phyloP scores from a whole-genome alignment of 1,284 basidiomycete genomes.

The Meripilus lineatus region DNA sequence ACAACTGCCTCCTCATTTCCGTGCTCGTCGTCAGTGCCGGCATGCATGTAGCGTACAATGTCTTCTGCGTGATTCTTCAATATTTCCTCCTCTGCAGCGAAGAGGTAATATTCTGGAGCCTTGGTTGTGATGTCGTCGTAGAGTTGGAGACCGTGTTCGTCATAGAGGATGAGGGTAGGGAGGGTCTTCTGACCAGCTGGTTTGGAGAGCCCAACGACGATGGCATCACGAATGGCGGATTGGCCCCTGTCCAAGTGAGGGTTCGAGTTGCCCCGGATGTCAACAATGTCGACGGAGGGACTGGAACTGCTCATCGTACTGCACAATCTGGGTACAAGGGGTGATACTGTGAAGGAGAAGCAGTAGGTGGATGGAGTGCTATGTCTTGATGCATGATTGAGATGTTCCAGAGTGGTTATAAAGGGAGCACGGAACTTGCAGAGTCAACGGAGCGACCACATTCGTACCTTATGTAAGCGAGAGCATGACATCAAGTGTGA shows the following conservation, averaged over 20 bases:
- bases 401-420: no score
- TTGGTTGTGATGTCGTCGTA: constrained; percentile 84
- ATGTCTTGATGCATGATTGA: no score
- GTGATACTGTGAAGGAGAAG: no score
- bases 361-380: no score
- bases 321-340: no score
- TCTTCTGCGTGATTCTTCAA: constrained; percentile 57
- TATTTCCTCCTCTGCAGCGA: constrained; percentile 72
- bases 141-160: constrained; percentile 77
- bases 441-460: no score
- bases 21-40: constrained; percentile 44
- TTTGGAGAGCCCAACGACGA: constrained; percentile 51
- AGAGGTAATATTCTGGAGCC: constrained; percentile 87
- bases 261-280: constrained; percentile 36
- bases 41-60: constrained; percentile 71
- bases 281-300: constrained; percentile 47
- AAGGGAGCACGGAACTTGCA: no score
- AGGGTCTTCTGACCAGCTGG: constrained; percentile 58
- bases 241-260: constrained; percentile 20
- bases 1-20: constrained; percentile 55
- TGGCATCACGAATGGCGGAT: constrained; percentile 31
- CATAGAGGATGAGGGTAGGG: constrained; percentile 86
- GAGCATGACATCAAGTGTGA: no score
- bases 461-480: no score
- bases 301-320: no score